These are phyloP conservation scores for Entelexis sorbosivorans DNA, from an alignment of 1,139 yeast species.

Conservation along the genomic window DNA sequence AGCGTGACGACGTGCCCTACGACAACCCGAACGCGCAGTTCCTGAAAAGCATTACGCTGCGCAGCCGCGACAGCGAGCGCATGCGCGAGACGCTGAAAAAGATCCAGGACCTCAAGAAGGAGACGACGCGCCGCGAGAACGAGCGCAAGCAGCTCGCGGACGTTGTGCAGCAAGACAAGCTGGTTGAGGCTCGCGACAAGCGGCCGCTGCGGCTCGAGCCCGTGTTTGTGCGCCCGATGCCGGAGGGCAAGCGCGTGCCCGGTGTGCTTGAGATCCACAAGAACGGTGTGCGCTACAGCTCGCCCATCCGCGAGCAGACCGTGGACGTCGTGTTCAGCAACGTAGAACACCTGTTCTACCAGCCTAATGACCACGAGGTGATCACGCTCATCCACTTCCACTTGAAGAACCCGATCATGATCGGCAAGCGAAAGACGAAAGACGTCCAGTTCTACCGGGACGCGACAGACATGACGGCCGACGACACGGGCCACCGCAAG, in stretches of 20 bases:
- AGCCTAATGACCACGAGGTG: slow-evolving; percentile 90
- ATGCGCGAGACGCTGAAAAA: slow-evolving; percentile 85
- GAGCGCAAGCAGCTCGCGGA: slow-evolving; percentile 91
- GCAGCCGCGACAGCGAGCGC: slow-evolving; percentile 85
- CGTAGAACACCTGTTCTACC: slow-evolving; percentile 87
- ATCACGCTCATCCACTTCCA: slow-evolving; percentile 89
- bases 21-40: slow-evolving; percentile 86
- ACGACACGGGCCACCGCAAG: slow-evolving; percentile 93
- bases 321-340: slow-evolving; percentile 83
- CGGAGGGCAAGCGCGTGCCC: slow-evolving; percentile 89
- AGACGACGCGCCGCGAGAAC: slow-evolving; percentile 77
- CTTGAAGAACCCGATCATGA: slow-evolving; percentile 82
- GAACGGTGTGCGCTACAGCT: slow-evolving; percentile 89
- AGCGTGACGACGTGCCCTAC: slow-evolving; percentile 70
- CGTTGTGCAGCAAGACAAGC: slow-evolving; percentile 83
- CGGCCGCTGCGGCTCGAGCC: slow-evolving; percentile 80
- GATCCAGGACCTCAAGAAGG: slow-evolving; percentile 86
- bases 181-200: slow-evolving; percentile 66
- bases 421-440: slow-evolving; percentile 90
- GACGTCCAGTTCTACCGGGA: slow-evolving; percentile 95
- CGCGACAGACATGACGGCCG: slow-evolving; percentile 92
- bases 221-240: slow-evolving; percentile 87
- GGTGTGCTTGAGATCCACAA: slow-evolving; percentile 89
- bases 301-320: slow-evolving; percentile 65
- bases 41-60: slow-evolving; percentile 72